Evolutionary conservation across 306 rosid species (phyloP).

Genomic region (Herpetospermum pedunculosum): DNA sequence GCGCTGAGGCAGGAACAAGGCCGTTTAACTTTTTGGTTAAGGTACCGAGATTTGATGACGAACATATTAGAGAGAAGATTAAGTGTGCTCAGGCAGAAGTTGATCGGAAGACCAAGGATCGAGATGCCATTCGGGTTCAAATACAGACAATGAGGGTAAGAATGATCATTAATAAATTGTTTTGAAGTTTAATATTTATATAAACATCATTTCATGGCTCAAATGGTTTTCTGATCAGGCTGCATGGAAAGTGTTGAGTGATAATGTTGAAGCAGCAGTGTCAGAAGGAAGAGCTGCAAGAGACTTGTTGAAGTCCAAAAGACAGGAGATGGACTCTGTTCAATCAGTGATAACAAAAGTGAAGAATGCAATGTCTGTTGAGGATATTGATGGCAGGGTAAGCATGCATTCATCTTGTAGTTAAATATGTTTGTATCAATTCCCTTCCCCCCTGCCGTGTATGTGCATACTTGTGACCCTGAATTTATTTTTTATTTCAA

Average conservation of each 20-base stretch:
- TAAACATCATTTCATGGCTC: conserved; percentile 6
- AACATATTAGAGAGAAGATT: conserved; percentile 46
- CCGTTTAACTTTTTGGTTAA: conserved; percentile 56
- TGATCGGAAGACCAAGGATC: conserved; percentile 43
- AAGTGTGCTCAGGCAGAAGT: conserved; percentile 33
- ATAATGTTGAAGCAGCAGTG: conserved; percentile 37
- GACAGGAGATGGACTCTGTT: conserved; percentile 64
- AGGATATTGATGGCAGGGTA: conserved; percentile 60
- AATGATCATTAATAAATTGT: background rate
- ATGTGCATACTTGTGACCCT: background rate
- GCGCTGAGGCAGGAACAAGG: conserved; percentile 40
- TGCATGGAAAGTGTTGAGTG: conserved; percentile 25
- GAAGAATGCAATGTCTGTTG: conserved; percentile 56
- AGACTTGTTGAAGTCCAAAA: conserved; percentile 46
- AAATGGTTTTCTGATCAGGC: conserved; percentile 36
- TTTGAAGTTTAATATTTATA: background rate
- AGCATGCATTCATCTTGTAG: conserved; percentile 17
- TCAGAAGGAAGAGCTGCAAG: conserved; percentile 47
- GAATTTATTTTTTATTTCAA: background rate
- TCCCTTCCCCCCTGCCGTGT: background rate
- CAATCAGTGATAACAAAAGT: conserved; percentile 43
- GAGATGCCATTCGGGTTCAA: conserved; percentile 46
- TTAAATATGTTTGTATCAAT: background rate
- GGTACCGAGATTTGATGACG: conserved; percentile 56
- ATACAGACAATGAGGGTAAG: conserved; percentile 44